Conservation (phyloP, 305 asterid genomes). For the Fraxinus ornus region DNA sequence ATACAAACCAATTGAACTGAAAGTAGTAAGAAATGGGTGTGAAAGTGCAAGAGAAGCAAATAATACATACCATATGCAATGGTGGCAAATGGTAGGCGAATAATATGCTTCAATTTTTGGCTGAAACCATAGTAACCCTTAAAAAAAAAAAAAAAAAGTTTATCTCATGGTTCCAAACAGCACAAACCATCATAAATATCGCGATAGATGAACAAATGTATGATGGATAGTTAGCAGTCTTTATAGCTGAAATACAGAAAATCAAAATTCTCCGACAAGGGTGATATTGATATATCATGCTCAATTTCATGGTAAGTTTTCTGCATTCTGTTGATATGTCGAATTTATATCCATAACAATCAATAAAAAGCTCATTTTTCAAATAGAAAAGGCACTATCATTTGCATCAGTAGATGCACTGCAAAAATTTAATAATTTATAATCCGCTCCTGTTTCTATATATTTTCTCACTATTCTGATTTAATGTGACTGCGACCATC, state of each 20-base stretch:
- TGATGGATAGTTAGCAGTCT: slow-evolving; percentile 9
- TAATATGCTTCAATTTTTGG: slow-evolving; percentile 91
- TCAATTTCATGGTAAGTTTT: slow-evolving; percentile 13
- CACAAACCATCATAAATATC: slow-evolving; percentile 9
- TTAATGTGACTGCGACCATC: background rate
- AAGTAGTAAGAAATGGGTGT: background rate
- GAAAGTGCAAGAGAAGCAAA: slow-evolving; percentile 17
- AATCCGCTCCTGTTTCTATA: background rate
- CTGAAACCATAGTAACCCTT: slow-evolving; percentile 97
- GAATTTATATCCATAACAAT: slow-evolving; percentile 1
- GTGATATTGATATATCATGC: slow-evolving; percentile 11
- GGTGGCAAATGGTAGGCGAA: slow-evolving; percentile 89
- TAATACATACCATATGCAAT: slow-evolving; percentile 71
- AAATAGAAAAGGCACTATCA: background rate
- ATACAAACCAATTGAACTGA: background rate
- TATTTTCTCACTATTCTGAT: background rate
- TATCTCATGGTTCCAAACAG: slow-evolving; percentile 28
- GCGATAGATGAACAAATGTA: background rate
- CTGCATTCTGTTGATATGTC: slow-evolving; percentile 11
- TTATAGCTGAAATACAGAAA: slow-evolving; percentile 14
- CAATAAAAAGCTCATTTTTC: slow-evolving; percentile 7
- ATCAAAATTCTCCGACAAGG: slow-evolving; percentile 4
- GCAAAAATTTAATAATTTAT: background rate
- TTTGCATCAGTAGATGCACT: slow-evolving; percentile 8
- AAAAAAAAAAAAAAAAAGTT: slow-evolving; percentile 30